Evolutionary conservation across 768 basidiomycete genomes (phyloP), one percentile per base, ranked within the genome.

Genomic region (Boletus edulis): DNA sequence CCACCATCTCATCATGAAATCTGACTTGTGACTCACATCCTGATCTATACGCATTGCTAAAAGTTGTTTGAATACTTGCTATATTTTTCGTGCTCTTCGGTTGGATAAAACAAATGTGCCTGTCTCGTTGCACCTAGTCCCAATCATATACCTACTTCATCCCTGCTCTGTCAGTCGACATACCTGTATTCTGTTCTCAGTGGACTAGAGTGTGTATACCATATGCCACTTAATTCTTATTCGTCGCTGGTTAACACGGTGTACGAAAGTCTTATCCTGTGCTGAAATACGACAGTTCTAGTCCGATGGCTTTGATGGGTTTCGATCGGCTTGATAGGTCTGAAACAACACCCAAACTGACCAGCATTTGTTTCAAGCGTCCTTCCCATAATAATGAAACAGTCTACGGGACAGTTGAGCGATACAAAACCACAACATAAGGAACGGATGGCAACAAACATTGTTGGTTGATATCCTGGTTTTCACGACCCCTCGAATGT

Each of bases 351-450:
- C 96, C 96, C 29, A 96, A 69, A 59, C 94, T 90, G 58, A 98
- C 84, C 9, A 98, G 76, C 77, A 94, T 86, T 62, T 94, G 93
- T 49, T 87, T 83, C 63, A 98, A 70, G 20, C 95, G 85, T 14
- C 95, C 94, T 74, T 97, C 93, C 91, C 96, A 98, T 69, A 97
- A 82, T 39, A 98, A 67, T 5, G 95, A 89, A 18, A 98, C 78
- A 57, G 94, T 89, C 94, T 94, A 54, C 59, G 22, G 10, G 46
- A 50, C 37, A 13, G 51, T 45, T 57, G 29, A 54, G 47, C 37
- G 51, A 40, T 20, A 31, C 24, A 18, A 17, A 8, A 49, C 9
- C 40, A 38, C 18, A 18, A 31, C n/a, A 47, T 32, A 18, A 34
- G 29, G 29, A 46, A 24, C 17, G 31, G 46, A 8, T 44, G 34